These are phyloP conservation scores for Aspergillus udagawae DNA, from an alignment of 2,329 filamentous ascomycete species.

Conservation along the genomic window DNA sequence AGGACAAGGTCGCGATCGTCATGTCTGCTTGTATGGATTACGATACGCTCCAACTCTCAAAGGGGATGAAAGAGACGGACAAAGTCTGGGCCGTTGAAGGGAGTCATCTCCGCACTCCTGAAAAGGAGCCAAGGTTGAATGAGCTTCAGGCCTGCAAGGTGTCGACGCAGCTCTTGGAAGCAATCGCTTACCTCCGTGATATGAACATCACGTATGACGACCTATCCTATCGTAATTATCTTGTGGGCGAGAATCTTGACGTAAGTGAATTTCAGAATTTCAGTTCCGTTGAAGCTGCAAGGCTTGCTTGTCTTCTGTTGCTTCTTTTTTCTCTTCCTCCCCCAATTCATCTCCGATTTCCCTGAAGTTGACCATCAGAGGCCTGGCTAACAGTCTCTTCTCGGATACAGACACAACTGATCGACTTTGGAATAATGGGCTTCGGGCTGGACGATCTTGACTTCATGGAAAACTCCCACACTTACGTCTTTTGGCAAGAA, in stretches of 20 bases:
- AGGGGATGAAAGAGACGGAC: not conserved
- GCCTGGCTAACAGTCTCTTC: not conserved
- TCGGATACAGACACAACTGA: constrained; percentile 17
- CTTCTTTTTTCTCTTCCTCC: no score
- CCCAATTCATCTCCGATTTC: not conserved
- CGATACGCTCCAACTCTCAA: not conserved
- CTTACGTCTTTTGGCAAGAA: constrained; percentile 21
- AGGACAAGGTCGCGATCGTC: constrained; percentile 19
- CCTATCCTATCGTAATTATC: constrained; percentile 27
- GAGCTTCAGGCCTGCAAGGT: constrained; percentile 28
- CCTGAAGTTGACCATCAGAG: not conserved
- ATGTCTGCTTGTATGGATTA: constrained; percentile 25
- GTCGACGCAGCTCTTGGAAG: constrained; percentile 27
- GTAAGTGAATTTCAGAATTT: not conserved
- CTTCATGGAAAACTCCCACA: not conserved
- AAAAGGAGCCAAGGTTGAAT: constrained; percentile 15
- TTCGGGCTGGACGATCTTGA: constrained; percentile 10
- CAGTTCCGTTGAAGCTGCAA: not conserved
- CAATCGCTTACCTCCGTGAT: constrained; percentile 24
- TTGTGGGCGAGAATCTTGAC: constrained; percentile 23
- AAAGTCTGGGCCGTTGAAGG: constrained; percentile 9
- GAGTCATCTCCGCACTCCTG: constrained; percentile 7
- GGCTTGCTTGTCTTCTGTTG: not conserved
- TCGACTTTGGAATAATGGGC: not conserved
- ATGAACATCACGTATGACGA: constrained; percentile 26